Base-by-base conservation (phyloP, 768 basidiomycete genomes). In the Suillus decipiens region DNA sequence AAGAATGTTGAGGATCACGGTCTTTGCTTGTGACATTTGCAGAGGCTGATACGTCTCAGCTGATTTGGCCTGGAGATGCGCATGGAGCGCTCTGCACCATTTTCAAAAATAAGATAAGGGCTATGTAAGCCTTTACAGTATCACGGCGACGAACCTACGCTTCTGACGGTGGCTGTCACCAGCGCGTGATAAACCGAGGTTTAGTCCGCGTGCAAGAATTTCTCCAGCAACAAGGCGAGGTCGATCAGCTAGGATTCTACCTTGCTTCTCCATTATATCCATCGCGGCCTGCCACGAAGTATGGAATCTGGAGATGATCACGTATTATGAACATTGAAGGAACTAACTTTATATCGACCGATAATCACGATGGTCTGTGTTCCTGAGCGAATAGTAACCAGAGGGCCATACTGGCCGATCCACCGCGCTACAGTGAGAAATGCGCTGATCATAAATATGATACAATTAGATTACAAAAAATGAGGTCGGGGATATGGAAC, bases 241-340 rank as follows among this genome's bases (percentile, higher is more conserved):
- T 48, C 47, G 47, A 48, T 24, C 47, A 48, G 47, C 47, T 2
- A 66, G 71, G 0, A 74, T 65, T 1, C 80, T 81, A 0, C 84
- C 84, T 65, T 85, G 82, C 62, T 81, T 81, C 69, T 86, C 85
- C 83, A 86, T 82, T 60, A 86, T 80, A 7, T 85, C 82, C 1
- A 84, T 75, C 6, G 34, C 61, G 8, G 17, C 51, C 61, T 62
- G 31, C 14, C 12, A 41, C 11, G 1, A 19, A 6, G 14, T 45
- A 7, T 24, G 24, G 11, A 48, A 12, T 15, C 12, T 14, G 47
- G 6, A 47, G 2, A 15, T 48, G 24, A 5, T 22, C 7, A 24
- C 12, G 14, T 24, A 24, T 24, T 6, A 14, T 24, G 14, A n/a
- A n/a, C n/a, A n/a, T n/a, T n/a, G n/a, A 24, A 24, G 47, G 47